Base-by-base conservation (phyloP, 176 grass and related monocot species). In the Oryza meyeriana region DNA sequence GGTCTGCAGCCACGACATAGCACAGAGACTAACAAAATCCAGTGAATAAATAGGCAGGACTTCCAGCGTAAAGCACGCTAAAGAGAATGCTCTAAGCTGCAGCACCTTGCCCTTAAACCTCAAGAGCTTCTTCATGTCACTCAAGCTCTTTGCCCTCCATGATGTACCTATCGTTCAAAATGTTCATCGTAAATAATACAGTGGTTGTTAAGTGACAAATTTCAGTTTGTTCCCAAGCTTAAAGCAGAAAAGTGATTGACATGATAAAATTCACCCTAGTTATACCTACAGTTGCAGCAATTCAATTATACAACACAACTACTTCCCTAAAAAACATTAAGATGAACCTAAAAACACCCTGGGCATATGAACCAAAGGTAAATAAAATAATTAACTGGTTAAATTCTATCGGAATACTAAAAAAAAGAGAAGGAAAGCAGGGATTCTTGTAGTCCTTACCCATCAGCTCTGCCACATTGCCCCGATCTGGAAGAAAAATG, bases 71-170 rank as follows among this genome's bases (percentile, higher is more conserved):
- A 12, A 52, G 27, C 66, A 73, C 12, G 64, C 20, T 9, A 13
- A 4, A 12, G 8, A 20, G 25, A 41, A 74, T 44, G 20, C 30
- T 74, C 81, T 92, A 92, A 77, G 84, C 91, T 52, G 83, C 72
- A 4, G 89, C 86, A 59, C 87, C 87, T 94, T 94, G 78, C 94
- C 89, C 87, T 94, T 97, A 85, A 94, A 94, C 87, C 41, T 91
- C 85, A 94, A 87, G 65, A 97, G 76, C 74, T 97, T 94, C 81
- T 91, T 94, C 87, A 87, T 91, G 89, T 93, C 91, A 97, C 39
- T 97, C 91, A 0, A 97, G 85, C 79, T 97, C 91, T 34, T 92
- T 97, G 29, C 91, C 94, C 83, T 97, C 91, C 28, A 97, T 76
- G 32, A 97, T 92, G 52, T 97, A 97, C 61, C 87, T 97, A 64